phyloP scores from a whole-genome alignment of 1,284 basidiomycete genomes.

The Malassezia sp. region DNA sequence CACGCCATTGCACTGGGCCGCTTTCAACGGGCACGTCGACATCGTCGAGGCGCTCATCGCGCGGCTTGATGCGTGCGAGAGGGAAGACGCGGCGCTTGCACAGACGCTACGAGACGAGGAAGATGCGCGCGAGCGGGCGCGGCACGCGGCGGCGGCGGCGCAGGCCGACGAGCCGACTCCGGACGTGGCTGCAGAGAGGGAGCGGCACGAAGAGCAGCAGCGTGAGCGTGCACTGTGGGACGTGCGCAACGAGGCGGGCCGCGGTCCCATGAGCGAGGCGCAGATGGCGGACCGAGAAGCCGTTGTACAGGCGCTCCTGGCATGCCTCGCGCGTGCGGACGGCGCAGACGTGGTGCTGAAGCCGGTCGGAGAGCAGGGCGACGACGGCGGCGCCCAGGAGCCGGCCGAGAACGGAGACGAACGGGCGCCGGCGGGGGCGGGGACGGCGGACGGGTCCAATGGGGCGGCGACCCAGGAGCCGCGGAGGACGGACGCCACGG shows the following conservation, averaged over 20 bases:
- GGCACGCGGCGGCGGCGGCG: neutral
- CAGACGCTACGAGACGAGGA: conserved; percentile 13
- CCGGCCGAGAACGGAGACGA: too few species aligned
- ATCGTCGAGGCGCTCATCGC: conserved; percentile 27
- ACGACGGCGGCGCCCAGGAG: conserved; percentile 1
- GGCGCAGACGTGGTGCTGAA: too few species aligned
- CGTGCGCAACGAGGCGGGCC: conserved; percentile 36
- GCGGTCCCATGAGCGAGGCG: conserved; percentile 44
- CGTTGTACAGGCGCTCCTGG: conserved; percentile 37
- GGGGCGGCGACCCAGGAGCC: too few species aligned
- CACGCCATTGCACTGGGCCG: conserved; percentile 45
- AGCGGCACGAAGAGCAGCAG: conserved; percentile 19
- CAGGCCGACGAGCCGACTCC: conserved; percentile 1
- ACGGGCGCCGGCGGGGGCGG: too few species aligned
- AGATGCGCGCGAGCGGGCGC: conserved; percentile 14
- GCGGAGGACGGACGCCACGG: too few species aligned
- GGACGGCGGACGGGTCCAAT: too few species aligned
- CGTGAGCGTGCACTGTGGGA: conserved; percentile 40
- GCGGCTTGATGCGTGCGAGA: conserved; percentile 28
- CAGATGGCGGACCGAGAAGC: conserved; percentile 40
- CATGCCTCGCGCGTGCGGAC: conserved; percentile 14
- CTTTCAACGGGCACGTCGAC: conserved; percentile 39
- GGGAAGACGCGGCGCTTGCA: conserved; percentile 16
- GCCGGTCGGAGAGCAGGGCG: too few species aligned
- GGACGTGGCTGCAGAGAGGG: conserved; percentile 10